Conservation (phyloP, 225 moss, liverwort and hornwort genomes). For the Bryoerythrophyllum caledonicum region DNA sequence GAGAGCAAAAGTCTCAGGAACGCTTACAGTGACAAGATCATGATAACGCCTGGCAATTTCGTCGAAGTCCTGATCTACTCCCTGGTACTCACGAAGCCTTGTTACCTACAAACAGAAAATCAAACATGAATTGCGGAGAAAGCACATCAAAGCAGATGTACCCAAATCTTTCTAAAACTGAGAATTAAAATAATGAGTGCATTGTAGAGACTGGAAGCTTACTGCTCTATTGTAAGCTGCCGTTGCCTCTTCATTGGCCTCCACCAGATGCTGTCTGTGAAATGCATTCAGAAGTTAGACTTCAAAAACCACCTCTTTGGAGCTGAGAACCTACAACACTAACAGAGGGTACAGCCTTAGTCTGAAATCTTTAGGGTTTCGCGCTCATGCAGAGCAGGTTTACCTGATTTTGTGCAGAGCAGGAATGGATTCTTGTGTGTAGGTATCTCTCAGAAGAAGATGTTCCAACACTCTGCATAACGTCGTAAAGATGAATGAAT, state of each 20-base stretch:
- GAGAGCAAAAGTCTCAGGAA: not conserved
- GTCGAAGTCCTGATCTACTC: constrained; percentile 85
- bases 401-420: constrained; percentile 85
- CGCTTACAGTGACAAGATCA: constrained; percentile 66
- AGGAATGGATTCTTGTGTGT: constrained; percentile 96
- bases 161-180: not conserved
- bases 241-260: constrained; percentile 81
- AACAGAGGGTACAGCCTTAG: not conserved
- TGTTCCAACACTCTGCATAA: constrained; percentile 87
- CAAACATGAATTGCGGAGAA: not conserved
- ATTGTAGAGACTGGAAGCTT: constrained; percentile 18
- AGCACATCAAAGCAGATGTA: not conserved
- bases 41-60: constrained; percentile 82
- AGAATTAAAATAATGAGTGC: not conserved
- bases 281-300: not conserved
- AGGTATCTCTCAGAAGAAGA: constrained; percentile 93
- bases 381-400: too few species aligned
- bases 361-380: not conserved
- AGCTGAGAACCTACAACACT: not conserved
- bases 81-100: constrained; percentile 82
- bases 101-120: constrained; percentile 53
- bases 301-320: not conserved
- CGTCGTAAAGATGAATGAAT: not conserved
- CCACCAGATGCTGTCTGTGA: constrained; percentile 68
- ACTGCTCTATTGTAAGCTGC: constrained; percentile 90